Evolutionary conservation across 257 asterid species (phyloP), one percentile per base, ranked within the genome.

Genomic region (Schizonepeta tenuifolia): DNA sequence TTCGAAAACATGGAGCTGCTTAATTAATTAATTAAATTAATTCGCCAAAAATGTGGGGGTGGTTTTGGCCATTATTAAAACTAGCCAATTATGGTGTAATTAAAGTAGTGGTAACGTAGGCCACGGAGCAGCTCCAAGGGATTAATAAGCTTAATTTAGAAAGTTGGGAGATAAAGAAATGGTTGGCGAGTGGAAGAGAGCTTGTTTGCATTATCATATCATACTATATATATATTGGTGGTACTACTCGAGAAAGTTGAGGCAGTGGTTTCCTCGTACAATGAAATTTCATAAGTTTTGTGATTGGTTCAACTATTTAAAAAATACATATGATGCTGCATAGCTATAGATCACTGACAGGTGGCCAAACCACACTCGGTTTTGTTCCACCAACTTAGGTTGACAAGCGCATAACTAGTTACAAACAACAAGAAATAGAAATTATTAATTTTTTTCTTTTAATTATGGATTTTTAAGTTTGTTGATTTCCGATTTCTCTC

Each of bases 261-360:
- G 60, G 35, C 49, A 2, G 46, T 67, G 71, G 33, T 54, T 53
- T 66, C 87, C 86, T 85, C 83, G 90, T 83, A 85, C 77, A 76
- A 69, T 79, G 78, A 35, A 75, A 74, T 75, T 55, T 21, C 43
- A 9, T 50, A 11, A n/a, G 4, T 6, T 13, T 53, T 67, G 54
- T 73, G 60, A 77, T 79, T 83, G 83, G 85, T 13, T 55, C 12
- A 56, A 54, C 7, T 0, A 54, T 11, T 54, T 53, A 43, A 36
- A 26, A 61, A 77, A 14, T 26, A 63, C 36, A 62, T 17, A 62
- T 49, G 67, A 17, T 40, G 49, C 53, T 76, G 74, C 72, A 72
- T 24, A 62, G 24, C 85, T 24, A 81, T 85, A 74, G 85, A 78
- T 80, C 61, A 65, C 55, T 7, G 85, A 80, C 87, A 79, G 7